Evolutionary conservation across 1,284 basidiomycete genomes (phyloP).

Genomic region (Ganoderma sp.): DNA sequence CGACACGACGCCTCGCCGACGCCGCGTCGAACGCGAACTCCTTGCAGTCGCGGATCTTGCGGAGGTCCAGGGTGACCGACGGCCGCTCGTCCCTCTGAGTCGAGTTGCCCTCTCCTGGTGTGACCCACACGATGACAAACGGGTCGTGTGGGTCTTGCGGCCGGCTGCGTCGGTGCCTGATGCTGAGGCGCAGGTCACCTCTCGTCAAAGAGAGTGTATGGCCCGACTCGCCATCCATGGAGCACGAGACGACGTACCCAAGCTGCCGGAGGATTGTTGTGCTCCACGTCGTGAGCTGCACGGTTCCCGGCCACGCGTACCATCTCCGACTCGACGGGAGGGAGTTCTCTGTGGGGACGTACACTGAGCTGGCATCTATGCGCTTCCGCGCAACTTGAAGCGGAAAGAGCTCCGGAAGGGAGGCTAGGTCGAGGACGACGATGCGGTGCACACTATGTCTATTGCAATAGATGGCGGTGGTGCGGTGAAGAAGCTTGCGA

Average conservation of each 20-base stretch:
- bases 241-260: constrained; percentile 2
- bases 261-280: neutral
- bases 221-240: neutral
- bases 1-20: neutral
- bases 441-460: no score
- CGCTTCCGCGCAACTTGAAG: neutral
- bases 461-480: no score
- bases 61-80: constrained; percentile 4
- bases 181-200: neutral
- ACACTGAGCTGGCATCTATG: neutral
- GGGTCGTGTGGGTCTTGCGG: neutral
- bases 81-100: neutral
- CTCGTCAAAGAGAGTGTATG: neutral
- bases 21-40: neutral
- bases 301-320: neutral
- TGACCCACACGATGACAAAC: constrained; percentile 1
- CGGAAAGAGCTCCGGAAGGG: neutral
- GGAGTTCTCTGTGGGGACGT: neutral
- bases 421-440: no score
- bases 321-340: neutral
- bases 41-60: constrained; percentile 1
- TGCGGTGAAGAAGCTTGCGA: no score
- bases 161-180: neutral
- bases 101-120: neutral
- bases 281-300: neutral